Conservation (phyloP, 441 rosid genomes). For the Brassica balearica region DNA sequence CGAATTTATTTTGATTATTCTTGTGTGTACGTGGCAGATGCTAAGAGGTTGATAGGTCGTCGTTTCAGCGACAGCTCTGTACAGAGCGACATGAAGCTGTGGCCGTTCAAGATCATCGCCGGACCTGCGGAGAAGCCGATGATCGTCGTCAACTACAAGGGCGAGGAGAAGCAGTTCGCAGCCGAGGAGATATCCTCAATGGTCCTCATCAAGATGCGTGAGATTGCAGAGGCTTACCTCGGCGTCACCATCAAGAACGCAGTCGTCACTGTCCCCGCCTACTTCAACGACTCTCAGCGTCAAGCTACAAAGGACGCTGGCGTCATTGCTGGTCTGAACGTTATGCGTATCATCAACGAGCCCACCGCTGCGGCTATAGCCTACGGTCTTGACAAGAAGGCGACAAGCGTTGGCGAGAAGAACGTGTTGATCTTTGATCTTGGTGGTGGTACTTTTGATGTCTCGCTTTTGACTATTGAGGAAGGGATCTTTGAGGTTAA, state of each 20-base stretch:
- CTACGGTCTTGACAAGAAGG: conserved; percentile 77
- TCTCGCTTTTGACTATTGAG: conserved; percentile 72
- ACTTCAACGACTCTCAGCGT: conserved; percentile 78
- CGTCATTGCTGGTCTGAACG: conserved; percentile 72
- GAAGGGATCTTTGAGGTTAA: conserved; percentile 80
- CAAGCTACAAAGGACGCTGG: conserved; percentile 80
- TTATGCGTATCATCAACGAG: conserved; percentile 73
- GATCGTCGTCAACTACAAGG: conserved; percentile 70
- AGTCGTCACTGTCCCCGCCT: conserved; percentile 72
- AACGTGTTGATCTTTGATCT: conserved; percentile 71
- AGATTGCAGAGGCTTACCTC: conserved; percentile 73
- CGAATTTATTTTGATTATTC: no score
- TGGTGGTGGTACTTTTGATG: conserved; percentile 83
- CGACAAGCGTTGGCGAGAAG: conserved; percentile 65
- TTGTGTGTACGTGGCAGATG: conserved; percentile 47
- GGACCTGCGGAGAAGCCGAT: conserved; percentile 76
- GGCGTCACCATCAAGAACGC: conserved; percentile 65
- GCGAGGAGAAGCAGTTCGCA: conserved; percentile 53
- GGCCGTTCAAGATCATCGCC: conserved; percentile 76
- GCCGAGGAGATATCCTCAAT: conserved; percentile 61
- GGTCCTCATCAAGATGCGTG: conserved; percentile 67
- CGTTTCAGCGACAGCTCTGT: conserved; percentile 64
- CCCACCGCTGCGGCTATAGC: conserved; percentile 81
- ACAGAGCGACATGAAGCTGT: conserved; percentile 63
- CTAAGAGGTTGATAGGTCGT: conserved; percentile 80